A percentile compares a stretch with the other conserved stretches of the same genome.
Conservation (phyloP, 2,329 filamentous ascomycete species). For the Colletotrichum magnum region DNA sequence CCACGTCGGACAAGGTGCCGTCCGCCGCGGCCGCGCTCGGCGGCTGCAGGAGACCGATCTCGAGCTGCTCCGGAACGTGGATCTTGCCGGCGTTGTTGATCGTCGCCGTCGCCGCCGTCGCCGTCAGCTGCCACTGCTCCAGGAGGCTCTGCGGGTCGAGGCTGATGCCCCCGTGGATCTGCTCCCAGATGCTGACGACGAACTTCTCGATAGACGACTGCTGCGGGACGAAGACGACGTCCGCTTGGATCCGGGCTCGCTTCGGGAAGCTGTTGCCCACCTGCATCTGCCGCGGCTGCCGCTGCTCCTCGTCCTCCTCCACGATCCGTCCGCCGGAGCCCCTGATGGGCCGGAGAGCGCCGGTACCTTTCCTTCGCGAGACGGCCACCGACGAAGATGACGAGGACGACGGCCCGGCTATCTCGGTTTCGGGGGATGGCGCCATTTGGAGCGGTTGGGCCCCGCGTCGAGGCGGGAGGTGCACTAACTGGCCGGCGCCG, state of each 20-base stretch:
- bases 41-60: slow-evolving; percentile 35
- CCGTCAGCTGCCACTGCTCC: slow-evolving; percentile 45
- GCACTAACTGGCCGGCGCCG: slow-evolving; percentile 25
- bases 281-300: slow-evolving; percentile 40
- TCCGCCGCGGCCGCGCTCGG: slow-evolving; percentile 22
- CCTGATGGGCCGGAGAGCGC: slow-evolving; percentile 27
- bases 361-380: slow-evolving; percentile 33
- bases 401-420: slow-evolving; percentile 3
- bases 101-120: slow-evolving; percentile 40
- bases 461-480: slow-evolving; percentile 11
- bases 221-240: slow-evolving; percentile 35
- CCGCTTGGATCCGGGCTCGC: slow-evolving; percentile 38
- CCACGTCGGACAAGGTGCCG: slow-evolving; percentile 25
- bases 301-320: slow-evolving; percentile 38
- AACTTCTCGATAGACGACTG: slow-evolving; percentile 48
- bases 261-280: slow-evolving; percentile 42
- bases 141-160: slow-evolving; percentile 48
- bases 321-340: slow-evolving; percentile 11
- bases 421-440: slow-evolving; percentile 4
- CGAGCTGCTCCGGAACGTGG: slow-evolving; percentile 36
- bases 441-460: neutral
- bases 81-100: slow-evolving; percentile 40
- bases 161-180: slow-evolving; percentile 48
- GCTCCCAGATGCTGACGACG: slow-evolving; percentile 51
- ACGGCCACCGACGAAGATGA: too few species aligned